Base-by-base conservation (phyloP, 2,329 filamentous ascomycete genomes). In the Aspergillus sp. region DNA sequence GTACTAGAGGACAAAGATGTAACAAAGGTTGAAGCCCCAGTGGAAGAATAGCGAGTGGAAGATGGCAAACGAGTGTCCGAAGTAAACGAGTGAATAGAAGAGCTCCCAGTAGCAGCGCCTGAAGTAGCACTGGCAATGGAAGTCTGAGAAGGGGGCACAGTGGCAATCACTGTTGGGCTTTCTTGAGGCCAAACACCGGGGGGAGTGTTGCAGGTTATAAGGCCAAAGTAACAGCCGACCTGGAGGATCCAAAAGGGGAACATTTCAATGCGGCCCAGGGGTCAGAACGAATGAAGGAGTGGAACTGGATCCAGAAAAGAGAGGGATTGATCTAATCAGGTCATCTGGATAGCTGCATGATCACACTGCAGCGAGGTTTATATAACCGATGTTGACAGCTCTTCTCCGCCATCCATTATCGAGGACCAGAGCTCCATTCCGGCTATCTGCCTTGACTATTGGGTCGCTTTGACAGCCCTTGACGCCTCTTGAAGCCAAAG, bases 131-230 rank as follows among this genome's bases (percentile, higher is more conserved):
- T 19, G 19, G 19, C 19, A 19, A 19, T 19, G 4, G 43, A 32
- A 6, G 47, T 46, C 13, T 37, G 44, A 27, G 44, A 32, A 28
- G 52, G 48, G 42, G 50, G 48, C 33, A 44, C 41, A 40, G 51
- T 50, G 12, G 52, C 42, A 33, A 60, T 52, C 27, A 62, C 52
- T 36, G 52, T 52, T 30, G 59, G 59, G 5, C 39, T 48, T n/a
- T 39, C 36, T 13, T 53, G 39, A 30, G 58, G 53, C 57, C 54
- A 62, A 42, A 55, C 51, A 35, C 59, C 60, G 2, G 57, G 58
- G 51, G 48, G 47, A 39, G 60, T 59, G 43, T 50, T 50, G 52
- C 60, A 64, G 26, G 52, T 61, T 62, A 62, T 59, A 57, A 63
- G 45, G 31, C 57, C 60, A 37, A 56, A 58, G 53, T 53, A 63